Conservation (phyloP, 2,329 filamentous ascomycete species). For the Helotiales sp. region DNA sequence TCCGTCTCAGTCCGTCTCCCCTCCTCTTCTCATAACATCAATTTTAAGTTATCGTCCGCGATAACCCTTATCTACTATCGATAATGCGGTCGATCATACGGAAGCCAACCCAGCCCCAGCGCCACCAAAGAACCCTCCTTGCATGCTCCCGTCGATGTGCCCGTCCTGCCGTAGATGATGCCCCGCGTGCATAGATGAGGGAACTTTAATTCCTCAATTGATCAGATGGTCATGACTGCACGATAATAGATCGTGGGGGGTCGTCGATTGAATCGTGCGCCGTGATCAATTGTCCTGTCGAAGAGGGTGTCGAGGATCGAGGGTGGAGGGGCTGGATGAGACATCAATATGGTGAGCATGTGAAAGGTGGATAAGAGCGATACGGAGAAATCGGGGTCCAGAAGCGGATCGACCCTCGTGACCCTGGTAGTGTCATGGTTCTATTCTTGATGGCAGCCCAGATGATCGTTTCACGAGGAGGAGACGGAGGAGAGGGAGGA, state of each 20-base stretch:
- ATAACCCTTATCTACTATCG: background rate
- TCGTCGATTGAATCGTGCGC: conserved; percentile 5
- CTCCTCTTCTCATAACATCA: background rate
- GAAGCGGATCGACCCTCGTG: background rate
- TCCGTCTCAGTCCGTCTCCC: background rate
- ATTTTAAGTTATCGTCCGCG: conserved; percentile 1
- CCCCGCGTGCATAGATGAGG: background rate
- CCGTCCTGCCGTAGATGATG: too few relatives aligned
- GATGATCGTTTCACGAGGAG: conserved; percentile 16
- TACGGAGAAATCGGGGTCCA: background rate
- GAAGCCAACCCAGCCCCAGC: background rate
- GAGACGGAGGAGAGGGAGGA: too few relatives aligned
- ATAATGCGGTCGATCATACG: background rate
- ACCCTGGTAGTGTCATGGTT: background rate
- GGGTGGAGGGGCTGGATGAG: conserved; percentile 5
- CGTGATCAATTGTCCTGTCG: background rate
- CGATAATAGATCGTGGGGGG: background rate
- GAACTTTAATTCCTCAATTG: conserved; percentile 2
- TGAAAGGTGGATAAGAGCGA: background rate
- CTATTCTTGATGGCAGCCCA: conserved; percentile 4
- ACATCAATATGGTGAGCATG: background rate
- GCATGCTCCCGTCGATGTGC: background rate
- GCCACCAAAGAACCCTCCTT: conserved; percentile 3
- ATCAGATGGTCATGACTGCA: conserved; percentile 3
- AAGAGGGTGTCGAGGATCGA: background rate